Evolutionary conservation across 176 grass and related monocot genomes (phyloP), one percentile per base, ranked within the genome.

Genomic region (Oryza meridionalis): DNA sequence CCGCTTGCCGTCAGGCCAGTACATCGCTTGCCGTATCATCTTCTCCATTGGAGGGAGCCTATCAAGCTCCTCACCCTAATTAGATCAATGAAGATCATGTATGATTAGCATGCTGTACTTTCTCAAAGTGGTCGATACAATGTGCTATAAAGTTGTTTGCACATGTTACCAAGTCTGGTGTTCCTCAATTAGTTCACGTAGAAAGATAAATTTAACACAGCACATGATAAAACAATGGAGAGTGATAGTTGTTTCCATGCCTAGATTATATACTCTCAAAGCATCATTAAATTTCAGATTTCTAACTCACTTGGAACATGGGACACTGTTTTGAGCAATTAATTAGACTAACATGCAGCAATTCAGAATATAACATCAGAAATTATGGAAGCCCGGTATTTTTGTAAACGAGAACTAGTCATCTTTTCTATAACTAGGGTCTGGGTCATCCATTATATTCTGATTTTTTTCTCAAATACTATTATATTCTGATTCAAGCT

Each of bases 31-130:
- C 32, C 32, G 32, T 33, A 33, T 33, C 32, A 33, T 33, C 32
- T 4, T 33, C 32, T 33, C 32, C 32, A 33, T 33, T 2, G 2
- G 3, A 33, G 51, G 14, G 59, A 58, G 29, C 6, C 11, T 51
- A 32, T 76, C 31, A 22, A 59, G 73, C 73, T 76, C 53, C 51
- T 38, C 22, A 50, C 55, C 13, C 74, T 77, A 37, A 62, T 77
- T 61, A 77, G 31, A 77, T 62, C 17, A 77, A 11, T 3, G 5
- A 0, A 33, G 32, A 22, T 61, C 13, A 4, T 38, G 59, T 55
- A 77, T 61, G 19, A 62, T 77, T 33, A 77, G 73, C 37, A 21
- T 44, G 47, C 1, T 74, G 47, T 50, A 50, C 3, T 50, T 3
- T 51, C 47, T 10, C 43, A 51, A 74, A 51, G 45, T 74, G 25